Conservation (phyloP, 371 early-diverging fungal genomes). For the Dinochytrium kinnereticum region DNA sequence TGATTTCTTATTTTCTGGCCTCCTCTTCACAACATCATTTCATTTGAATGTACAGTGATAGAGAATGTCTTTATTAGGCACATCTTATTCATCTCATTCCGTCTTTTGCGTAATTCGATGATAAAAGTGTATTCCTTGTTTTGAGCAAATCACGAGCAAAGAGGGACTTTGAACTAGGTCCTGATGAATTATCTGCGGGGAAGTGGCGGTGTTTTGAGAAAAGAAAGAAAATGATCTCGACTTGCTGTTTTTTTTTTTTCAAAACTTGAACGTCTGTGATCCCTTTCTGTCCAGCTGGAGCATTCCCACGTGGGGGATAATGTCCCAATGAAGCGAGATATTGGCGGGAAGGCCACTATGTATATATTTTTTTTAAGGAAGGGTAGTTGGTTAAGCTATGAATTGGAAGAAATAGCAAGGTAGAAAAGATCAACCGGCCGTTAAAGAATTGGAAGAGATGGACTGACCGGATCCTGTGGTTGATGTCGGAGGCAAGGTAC, state of each 20-base stretch:
- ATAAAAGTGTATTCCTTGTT: no score
- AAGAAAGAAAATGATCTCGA: no score
- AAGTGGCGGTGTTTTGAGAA: no score
- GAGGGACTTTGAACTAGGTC: no score
- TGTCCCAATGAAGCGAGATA: slow-evolving; percentile 84
- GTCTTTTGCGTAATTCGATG: no score
- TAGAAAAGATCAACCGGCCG: no score
- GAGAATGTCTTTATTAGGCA: no score
- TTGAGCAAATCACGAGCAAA: no score
- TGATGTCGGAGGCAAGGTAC: slow-evolving; percentile 62
- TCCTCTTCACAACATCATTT: neutral
- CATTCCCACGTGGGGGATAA: slow-evolving; percentile 85
- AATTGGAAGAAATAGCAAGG: no score
- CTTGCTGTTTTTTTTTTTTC: neutral
- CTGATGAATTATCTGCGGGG: no score
- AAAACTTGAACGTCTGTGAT: slow-evolving; percentile 27
- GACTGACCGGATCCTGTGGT: slow-evolving; percentile 45
- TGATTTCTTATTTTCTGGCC: neutral
- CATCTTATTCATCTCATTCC: no score
- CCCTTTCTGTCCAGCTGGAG: slow-evolving; percentile 33
- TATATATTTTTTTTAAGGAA: neutral
- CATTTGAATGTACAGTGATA: neutral
- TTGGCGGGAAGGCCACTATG: slow-evolving; percentile 65
- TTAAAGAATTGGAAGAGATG: neutral
- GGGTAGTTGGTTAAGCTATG: no score